Base-by-base conservation (phyloP, 768 basidiomycete genomes). In the Mycena haematopus region DNA sequence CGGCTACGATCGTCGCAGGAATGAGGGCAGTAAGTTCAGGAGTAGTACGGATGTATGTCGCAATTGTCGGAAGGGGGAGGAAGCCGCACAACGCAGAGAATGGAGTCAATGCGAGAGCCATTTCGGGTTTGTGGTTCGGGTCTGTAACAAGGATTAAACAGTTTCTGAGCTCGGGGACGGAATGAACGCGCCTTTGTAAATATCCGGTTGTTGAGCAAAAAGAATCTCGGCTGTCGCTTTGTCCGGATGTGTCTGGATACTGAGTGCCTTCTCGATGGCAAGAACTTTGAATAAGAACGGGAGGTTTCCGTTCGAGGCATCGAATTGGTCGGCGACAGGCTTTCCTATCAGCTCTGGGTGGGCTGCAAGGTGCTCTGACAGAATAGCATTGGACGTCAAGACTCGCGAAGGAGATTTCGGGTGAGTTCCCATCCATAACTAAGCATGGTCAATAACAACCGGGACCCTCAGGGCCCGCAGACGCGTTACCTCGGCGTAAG, bases 371-470 rank as follows among this genome's bases (percentile, higher is more conserved):
- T 92, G 76, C 21, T 86, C 78, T 3, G 82, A 85, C 63, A 86
- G 86, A 22, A 75, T 70, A 65, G 75, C 74, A 33, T 77, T 76
- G 11, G 78, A 72, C 3, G 71, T 71, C 14, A 70, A 56, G 11
- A 84, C 74, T 33, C 56, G 72, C 1, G 84, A 84, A 19, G 86
- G 83, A 17, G 84, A 82, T 13, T 79, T 91, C 2, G 92, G 84
- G 69, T 99, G 97, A 0, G 97, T 99, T 11, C 97, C 97, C 96
- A 99, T 99, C 97, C 97, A 99, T 46, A 99, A 80, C 95, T 98
- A 72, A 56, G 15, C 36, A 33, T 25, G 38, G 54, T 68, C 17
- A 70, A 63, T 60, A 49, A 46, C 44, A 33, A 51, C 44, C 7
- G 38, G 19, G n/a, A n/a, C n/a, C n/a, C n/a, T n/a, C 27, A 19